Base-by-base conservation (phyloP, 2,329 filamentous ascomycete genomes). In the Pseudogymnoascus sp. region DNA sequence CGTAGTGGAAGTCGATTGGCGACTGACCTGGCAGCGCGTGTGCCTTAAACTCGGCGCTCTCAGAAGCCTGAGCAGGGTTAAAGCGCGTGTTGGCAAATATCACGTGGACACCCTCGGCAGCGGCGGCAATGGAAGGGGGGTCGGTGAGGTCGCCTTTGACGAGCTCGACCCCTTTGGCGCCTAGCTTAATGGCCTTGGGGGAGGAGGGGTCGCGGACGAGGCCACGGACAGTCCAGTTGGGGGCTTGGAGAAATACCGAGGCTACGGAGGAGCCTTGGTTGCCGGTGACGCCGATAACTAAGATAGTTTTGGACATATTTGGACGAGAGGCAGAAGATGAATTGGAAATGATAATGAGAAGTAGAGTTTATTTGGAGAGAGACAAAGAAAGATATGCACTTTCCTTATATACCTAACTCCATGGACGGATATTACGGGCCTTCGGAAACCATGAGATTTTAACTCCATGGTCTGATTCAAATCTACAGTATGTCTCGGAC, bases 41-140 rank as follows among this genome's bases (percentile, higher is more conserved):
- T 10, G 59, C 63, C 7, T 52, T 48, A n/a, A 52, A 52, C 45
- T 52, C 45, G 4, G 45, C 27, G n/a, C 45, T 52, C n/a, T 52
- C 45, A 18, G 8, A 52, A 2, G 45, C 25, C 6, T 62, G 69
- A 21, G 62, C 33, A 12, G 67, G 68, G 21, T 67, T 62, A 58
- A 64, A 65, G 60, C 13, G 27, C 0, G 81, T 84, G 60, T 82
- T 78, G 62, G 76, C 75, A 71, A 83, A 84, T 63, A 84, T 81
- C 62, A 76, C 68, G 62, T 78, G 75, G 27, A 79, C 79, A 5
- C 76, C 77, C 2, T 65, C 37, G 60, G 80, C 79, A 0, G 75
- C 78, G 0, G 66, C n/a, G 37, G 70, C 63, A n/a, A 81, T 73
- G 4, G 71, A 71, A 4, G 65, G 61, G 3, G 70, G 67, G 35